A percentile compares a stretch with the other conserved stretches of the same genome.
Conservation (phyloP, 2,329 filamentous ascomycete genomes). For the Zymoseptoria crescenta region DNA sequence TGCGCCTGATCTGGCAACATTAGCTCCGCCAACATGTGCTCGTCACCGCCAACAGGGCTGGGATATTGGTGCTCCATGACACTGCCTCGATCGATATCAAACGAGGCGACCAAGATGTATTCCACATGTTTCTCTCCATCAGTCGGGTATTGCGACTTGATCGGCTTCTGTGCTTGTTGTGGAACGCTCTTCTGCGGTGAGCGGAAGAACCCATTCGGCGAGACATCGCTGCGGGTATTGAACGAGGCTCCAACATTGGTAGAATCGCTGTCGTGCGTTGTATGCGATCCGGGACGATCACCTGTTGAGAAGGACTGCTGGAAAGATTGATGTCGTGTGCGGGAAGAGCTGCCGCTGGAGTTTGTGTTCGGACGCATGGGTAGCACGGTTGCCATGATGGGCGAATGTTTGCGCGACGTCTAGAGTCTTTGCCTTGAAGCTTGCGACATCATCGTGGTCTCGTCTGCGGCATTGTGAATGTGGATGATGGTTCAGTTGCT, state of each 20-base stretch:
- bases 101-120: constrained; percentile 94
- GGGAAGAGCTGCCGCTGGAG: constrained; percentile 17
- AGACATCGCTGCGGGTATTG: constrained; percentile 3
- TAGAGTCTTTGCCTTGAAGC: neutral
- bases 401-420: neutral
- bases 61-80: constrained; percentile 99
- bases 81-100: constrained; percentile 91
- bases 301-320: constrained; percentile 35
- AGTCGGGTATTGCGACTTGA: constrained; percentile 44
- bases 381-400: constrained; percentile 25
- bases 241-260: constrained; percentile 3
- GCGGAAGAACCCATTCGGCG: constrained; percentile 17
- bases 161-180: constrained; percentile 15
- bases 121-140: constrained; percentile 82
- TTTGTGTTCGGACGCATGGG: constrained; percentile 25
- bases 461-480: neutral
- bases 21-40: constrained; percentile 95
- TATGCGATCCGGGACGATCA: constrained; percentile 15
- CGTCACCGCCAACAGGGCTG: constrained; percentile 87
- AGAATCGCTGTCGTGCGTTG: constrained; percentile 6
- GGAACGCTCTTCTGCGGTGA: constrained; percentile 6
- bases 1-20: constrained; percentile 98
- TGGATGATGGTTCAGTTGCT: neutral
- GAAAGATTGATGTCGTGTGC: constrained; percentile 33
- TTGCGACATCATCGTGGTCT: neutral